Evolutionary conservation across 2,329 filamentous ascomycete species (phyloP), one percentile per base, ranked within the genome.

Genomic region (Cercospora berteroae): DNA sequence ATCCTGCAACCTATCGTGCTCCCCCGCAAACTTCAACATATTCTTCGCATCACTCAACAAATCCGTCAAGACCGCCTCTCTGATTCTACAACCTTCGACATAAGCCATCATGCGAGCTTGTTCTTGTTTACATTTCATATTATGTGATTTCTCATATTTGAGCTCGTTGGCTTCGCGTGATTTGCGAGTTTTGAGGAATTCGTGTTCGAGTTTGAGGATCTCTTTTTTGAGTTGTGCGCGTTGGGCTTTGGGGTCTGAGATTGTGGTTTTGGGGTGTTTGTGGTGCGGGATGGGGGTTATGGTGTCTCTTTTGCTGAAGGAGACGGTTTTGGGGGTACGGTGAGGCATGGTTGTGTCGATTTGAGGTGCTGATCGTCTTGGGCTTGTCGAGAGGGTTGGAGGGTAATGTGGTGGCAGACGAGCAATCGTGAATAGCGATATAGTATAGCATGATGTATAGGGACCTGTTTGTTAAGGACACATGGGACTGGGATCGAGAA

Each of bases 41-140:
- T 55, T 48, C 25, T 18, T 20, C 25, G 60, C 60, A 13, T 63
- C 60, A 23, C 31, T 23, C 25, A 63, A 18, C n/a, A 48, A 36
- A 29, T 63, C 60, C 9, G n/a, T 8, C 18, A 63, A 12, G n/a
- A 63, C 60, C 1, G 29, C 31, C 31, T 63, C 60, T 13, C 60
- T 3, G n/a, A 48, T 36, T n/a, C 60, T 63, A 36, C 60, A 63
- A 5, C 60, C 60, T 31, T 55, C 44, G 13, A 63, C 25, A 55
- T 33, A 63, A 4, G 60, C 60, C 60, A 55, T 63, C 60, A 63
- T 52, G 4, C 60, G 25, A n/a, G 60, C 60, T 42, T 55, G 60
- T 20, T 63, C 60, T n/a, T 25, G 16, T 27, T 39, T 52, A 1
- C 20, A n/a, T 29, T 2, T 1, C 60, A 63, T 63, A 5, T 52